Percentiles rank a stretch among this genome's conserved stretches.
These are phyloP conservation scores for Fusarium sp. DNA, from an alignment of 2,329 filamentous ascomycete genomes.

Conservation along the genomic window DNA sequence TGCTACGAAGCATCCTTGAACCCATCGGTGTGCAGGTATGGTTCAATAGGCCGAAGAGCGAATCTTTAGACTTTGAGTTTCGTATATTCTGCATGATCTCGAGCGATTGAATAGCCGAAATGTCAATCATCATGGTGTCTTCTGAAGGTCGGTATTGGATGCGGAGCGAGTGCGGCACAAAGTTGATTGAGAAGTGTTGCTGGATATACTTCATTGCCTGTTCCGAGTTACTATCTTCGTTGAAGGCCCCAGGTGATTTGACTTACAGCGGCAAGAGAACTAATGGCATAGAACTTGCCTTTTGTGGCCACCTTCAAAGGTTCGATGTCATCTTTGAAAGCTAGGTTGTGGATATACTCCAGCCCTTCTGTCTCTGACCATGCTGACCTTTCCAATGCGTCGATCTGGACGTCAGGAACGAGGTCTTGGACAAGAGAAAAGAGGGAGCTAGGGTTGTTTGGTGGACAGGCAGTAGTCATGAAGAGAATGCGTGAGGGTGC, in stretches of 20 bases:
- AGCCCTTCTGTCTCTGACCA: conserved; percentile 85
- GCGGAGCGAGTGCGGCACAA: conserved; percentile 81
- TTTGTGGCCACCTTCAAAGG: conserved; percentile 80
- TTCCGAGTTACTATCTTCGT: neutral
- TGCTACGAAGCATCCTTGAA: conserved; percentile 80
- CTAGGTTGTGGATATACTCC: conserved; percentile 81
- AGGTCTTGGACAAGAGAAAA: conserved; percentile 75
- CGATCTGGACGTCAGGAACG: conserved; percentile 44
- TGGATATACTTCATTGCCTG: conserved; percentile 87
- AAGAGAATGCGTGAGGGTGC: conserved; percentile 83
- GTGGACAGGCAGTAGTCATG: conserved; percentile 71
- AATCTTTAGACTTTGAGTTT: conserved; percentile 79
- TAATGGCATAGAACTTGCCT: conserved; percentile 87
- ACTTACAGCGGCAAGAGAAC: conserved; percentile 84
- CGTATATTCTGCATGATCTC: conserved; percentile 91
- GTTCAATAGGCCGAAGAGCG: conserved; percentile 86
- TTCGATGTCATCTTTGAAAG: conserved; percentile 81
- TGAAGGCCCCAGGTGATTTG: rapidly evolving
- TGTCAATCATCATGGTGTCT: conserved; percentile 94
- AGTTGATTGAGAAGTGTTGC: conserved; percentile 71
- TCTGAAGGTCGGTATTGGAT: conserved; percentile 89
- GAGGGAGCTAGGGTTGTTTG: conserved; percentile 76
- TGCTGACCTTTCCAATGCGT: conserved; percentile 75
- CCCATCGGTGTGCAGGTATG: conserved; percentile 91
- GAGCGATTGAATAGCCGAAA: conserved; percentile 84